Evolutionary conservation across 805 yeast species (phyloP).

Genomic region (Metschnikowia aberdeeniae): DNA sequence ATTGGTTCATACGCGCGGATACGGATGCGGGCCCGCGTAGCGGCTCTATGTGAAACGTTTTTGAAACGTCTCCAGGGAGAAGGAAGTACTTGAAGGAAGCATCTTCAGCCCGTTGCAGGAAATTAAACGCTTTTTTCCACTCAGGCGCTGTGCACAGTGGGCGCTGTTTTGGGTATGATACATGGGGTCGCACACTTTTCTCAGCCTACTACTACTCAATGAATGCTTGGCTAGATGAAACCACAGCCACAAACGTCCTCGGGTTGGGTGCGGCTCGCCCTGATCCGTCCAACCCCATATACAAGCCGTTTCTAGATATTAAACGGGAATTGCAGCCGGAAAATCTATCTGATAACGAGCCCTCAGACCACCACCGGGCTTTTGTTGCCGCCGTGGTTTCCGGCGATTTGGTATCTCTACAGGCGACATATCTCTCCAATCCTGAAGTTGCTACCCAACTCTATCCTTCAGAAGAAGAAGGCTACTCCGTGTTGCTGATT

Average conservation of each 20-base stretch:
- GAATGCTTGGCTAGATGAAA: conserved; percentile 7
- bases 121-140: too few relatives aligned
- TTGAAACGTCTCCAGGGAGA: too few relatives aligned
- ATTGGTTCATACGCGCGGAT: too few relatives aligned
- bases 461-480: conserved; percentile 25
- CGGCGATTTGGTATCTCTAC: conserved; percentile 35
- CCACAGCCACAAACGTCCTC: neutral
- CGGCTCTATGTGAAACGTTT: too few relatives aligned
- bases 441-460: conserved; percentile 21
- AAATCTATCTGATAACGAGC: neutral
- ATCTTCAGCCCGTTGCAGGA: too few relatives aligned
- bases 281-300: conserved; percentile 9
- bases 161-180: too few relatives aligned
- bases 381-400: conserved; percentile 32
- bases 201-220: conserved; percentile 1
- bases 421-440: conserved; percentile 21
- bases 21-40: too few relatives aligned
- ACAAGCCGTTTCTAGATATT: conserved; percentile 7
- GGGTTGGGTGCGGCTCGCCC: conserved; percentile 3
- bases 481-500: conserved; percentile 39
- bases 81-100: too few relatives aligned
- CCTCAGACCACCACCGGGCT: conserved; percentile 14
- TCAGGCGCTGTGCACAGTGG: too few relatives aligned
- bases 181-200: neutral
- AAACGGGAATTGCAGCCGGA: conserved; percentile 5